Evolutionary conservation across 768 basidiomycete genomes (phyloP), one percentile per base, ranked within the genome.

Genomic region (Pleurotus tuoliensis): DNA sequence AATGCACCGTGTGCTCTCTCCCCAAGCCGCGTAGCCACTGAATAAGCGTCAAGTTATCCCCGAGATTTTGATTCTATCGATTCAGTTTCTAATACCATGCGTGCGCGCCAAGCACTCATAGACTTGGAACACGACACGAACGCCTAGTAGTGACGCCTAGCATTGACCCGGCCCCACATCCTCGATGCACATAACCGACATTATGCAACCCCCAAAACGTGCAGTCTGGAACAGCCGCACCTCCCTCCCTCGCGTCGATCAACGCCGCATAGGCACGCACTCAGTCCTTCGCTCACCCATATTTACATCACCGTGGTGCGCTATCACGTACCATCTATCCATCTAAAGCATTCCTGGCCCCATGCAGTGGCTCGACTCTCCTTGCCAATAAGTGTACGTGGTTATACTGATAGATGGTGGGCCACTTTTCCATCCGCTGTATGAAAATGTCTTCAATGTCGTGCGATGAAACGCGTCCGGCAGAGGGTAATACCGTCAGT

Each of bases 231-330:
- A 22, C 39, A 8, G 20, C 51, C 34, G 13, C 24, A 20, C 46
- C n/a, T 22, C 38, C 24, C 51, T 30, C 38, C 51, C 51, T 53
- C 37, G 16, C 15, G 12, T 53, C 51, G 51, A 53, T 53, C 51
- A 43, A 53, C 51, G 51, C 51, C 51, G 39, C 51, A 53, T 24
- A 53, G 51, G 51, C 51, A 53, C 51, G 24, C 51, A 24, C 34
- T n/a, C 39, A 44, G 51, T 34, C 25, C 8, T 30, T 34, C 30
- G 20, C 51, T 8, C 39, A 27, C 22, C 16, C 51, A 18, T 20
- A 13, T 34, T 50, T 38, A 34, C 34, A 30, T 16, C 49, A 30
- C 49, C 20, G n/a, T 30, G 27, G 16, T 13, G 34, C 49, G 37
- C 30, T 16, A 30, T 51, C 49, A 51, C n/a, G 30, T 22, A 34